Percentiles rank a stretch among this genome's conserved stretches.
Evolutionary conservation across 1,139 yeast species (phyloP).

Genomic region (Williopsis jadinii): DNA sequence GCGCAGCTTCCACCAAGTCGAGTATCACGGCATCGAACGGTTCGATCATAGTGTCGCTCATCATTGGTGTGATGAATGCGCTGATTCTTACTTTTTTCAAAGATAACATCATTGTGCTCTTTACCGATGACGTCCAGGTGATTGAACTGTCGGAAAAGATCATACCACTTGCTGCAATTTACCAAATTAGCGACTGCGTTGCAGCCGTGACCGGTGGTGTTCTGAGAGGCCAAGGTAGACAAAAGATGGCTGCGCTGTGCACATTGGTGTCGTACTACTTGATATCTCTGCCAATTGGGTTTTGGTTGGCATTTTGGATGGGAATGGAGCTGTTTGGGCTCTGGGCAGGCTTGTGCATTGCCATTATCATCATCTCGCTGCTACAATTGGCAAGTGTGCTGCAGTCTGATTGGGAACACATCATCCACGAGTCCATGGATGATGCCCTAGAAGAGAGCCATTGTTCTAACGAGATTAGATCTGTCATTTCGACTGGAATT

Average conservation of each 20-base stretch:
- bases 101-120: conserved; percentile 37
- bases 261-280: conserved; percentile 49
- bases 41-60: conserved; percentile 34
- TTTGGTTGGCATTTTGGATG: conserved; percentile 40
- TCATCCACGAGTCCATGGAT: conserved; percentile 24
- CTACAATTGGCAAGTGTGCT: conserved; percentile 20
- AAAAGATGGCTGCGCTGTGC: conserved; percentile 51
- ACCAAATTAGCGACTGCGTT: conserved; percentile 47
- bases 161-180: conserved; percentile 46
- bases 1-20: conserved; percentile 54
- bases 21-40: conserved; percentile 38
- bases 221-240: conserved; percentile 61
- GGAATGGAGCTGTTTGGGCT: conserved; percentile 41
- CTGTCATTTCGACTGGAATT: background rate
- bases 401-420: conserved; percentile 52
- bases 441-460: conserved; percentile 14
- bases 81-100: conserved; percentile 34
- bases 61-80: conserved; percentile 38
- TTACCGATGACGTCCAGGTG: conserved; percentile 44
- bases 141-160: conserved; percentile 44
- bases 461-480: conserved; percentile 3
- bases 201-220: conserved; percentile 51
- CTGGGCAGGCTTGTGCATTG: conserved; percentile 58
- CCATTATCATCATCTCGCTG: conserved; percentile 39
- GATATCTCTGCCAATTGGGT: conserved; percentile 53